A percentile compares a stretch with the other conserved stretches of the same genome.
These are phyloP conservation scores for Corymbia maculata DNA, from an alignment of 345 rosid species.

Conservation along the genomic window DNA sequence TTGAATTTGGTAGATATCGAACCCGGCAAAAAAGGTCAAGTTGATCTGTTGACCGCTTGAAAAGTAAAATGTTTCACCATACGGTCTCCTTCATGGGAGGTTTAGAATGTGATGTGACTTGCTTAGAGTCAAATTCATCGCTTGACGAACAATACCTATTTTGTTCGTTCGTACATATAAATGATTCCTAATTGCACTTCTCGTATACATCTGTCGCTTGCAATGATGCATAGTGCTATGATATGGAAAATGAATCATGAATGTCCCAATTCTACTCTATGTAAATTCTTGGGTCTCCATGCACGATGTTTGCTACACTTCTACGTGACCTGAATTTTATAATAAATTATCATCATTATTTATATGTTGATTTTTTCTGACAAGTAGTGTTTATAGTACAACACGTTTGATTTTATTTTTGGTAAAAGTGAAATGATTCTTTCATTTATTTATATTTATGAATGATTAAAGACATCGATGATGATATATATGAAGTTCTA, in stretches of 20 bases:
- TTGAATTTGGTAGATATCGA: background rate
- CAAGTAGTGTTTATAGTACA: background rate
- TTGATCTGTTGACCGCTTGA: background rate
- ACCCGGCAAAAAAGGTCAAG: background rate
- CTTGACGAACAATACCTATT: background rate
- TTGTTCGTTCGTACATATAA: background rate
- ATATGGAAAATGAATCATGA: background rate
- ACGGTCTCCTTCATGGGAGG: background rate
- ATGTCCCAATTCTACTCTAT: background rate
- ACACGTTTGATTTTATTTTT: background rate
- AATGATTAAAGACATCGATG: background rate
- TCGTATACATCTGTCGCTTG: background rate
- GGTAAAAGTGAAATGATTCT: background rate
- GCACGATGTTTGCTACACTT: background rate
- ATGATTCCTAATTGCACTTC: background rate
- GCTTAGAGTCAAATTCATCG: background rate
- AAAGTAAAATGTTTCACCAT: background rate
- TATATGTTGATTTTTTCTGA: background rate
- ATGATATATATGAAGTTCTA: background rate
- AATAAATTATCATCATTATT: background rate
- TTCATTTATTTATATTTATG: too few relatives aligned
- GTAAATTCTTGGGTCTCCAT: background rate
- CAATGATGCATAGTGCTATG: background rate
- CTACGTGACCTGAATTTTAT: background rate
- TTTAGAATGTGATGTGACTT: background rate